A percentile compares a stretch with the other conserved stretches of the same genome.
phyloP scores from a whole-genome alignment of 2,329 filamentous ascomycete species.

The Aspergillus amoenus region DNA sequence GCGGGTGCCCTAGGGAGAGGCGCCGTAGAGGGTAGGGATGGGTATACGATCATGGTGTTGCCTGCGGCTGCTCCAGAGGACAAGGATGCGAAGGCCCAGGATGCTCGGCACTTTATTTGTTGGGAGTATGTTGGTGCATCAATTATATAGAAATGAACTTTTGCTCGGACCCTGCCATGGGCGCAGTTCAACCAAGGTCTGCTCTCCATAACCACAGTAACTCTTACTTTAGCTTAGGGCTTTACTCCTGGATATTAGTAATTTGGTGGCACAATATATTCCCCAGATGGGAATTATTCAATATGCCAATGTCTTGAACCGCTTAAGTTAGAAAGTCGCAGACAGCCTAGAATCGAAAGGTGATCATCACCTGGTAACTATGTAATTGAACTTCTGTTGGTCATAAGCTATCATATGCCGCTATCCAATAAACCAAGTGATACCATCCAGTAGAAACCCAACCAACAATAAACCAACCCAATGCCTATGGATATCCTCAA shows the following conservation, averaged over 20 bases:
- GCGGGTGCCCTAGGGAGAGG: conserved; percentile 33
- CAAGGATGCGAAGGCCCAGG: background rate
- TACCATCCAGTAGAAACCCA: background rate
- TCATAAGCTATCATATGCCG: background rate
- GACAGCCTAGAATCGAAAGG: background rate
- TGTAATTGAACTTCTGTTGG: background rate
- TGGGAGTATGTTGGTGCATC: conserved; percentile 41
- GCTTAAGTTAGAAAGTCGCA: background rate
- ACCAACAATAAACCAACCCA: background rate
- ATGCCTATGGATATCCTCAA: conserved; percentile 1
- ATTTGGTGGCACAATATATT: too few species aligned
- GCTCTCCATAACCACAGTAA: background rate
- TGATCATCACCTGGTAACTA: background rate
- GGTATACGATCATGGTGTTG: conserved; percentile 36
- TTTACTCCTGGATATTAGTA: background rate
- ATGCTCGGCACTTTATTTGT: conserved; percentile 28
- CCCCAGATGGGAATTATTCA: background rate
- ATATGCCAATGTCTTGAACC: background rate
- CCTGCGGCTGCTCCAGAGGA: conserved; percentile 2
- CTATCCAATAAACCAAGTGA: conserved; percentile 1
- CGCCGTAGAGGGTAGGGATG: conserved; percentile 40
- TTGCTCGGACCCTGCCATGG: background rate
- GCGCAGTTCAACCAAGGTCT: background rate
- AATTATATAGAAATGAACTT: conserved; percentile 14
- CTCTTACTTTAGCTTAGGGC: background rate